Conservation (phyloP, 192 early-diverging fungal species). For the Coemansia sp. region DNA sequence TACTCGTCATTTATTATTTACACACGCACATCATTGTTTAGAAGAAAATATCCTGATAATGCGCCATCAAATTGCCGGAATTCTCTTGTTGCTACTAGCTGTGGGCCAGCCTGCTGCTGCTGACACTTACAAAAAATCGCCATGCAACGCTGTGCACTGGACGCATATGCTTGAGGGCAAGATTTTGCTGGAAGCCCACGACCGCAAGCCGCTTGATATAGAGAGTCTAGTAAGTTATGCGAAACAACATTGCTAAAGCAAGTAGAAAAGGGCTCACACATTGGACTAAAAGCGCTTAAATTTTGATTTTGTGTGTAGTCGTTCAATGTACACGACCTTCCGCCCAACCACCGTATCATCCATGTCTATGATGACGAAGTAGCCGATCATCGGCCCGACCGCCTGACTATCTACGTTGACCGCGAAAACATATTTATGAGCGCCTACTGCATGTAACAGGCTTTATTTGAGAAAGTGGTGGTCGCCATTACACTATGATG, state of each 20-base stretch:
- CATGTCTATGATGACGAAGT: constrained; percentile 33
- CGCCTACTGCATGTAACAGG: constrained; percentile 31
- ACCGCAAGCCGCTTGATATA: constrained; percentile 33
- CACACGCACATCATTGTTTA: background rate
- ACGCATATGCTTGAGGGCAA: constrained; percentile 41
- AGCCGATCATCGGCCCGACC: constrained; percentile 26
- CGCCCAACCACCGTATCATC: constrained; percentile 42
- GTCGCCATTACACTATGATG: background rate
- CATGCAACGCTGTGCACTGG: constrained; percentile 47
- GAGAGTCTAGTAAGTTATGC: constrained; percentile 25
- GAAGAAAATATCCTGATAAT: background rate
- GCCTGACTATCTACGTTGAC: constrained; percentile 43
- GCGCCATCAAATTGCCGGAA: background rate
- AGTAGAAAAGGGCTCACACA: background rate
- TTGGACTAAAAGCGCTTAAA: background rate
- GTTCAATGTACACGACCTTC: constrained; percentile 34
- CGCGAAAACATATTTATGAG: constrained; percentile 47
- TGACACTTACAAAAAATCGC: constrained; percentile 39
- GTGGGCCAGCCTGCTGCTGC: background rate
- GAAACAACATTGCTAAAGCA: background rate
- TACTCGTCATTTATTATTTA: background rate
- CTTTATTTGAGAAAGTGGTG: background rate
- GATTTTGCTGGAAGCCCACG: constrained; percentile 34
- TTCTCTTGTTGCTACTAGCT: background rate
- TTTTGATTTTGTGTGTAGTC: constrained; percentile 6